Conservation (phyloP, 2,329 filamentous ascomycete genomes). For the Alternaria sp. region DNA sequence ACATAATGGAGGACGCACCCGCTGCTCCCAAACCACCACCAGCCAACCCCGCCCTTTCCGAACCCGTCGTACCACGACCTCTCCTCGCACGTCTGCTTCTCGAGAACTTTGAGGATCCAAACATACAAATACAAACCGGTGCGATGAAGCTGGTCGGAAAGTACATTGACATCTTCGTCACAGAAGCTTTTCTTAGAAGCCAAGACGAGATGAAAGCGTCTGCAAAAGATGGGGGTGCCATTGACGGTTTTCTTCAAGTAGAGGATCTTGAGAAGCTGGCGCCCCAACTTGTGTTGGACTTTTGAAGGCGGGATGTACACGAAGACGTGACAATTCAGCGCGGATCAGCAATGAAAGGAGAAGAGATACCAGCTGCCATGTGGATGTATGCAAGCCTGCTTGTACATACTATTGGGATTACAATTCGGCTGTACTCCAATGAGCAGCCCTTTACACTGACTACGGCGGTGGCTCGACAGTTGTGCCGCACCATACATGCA, state of each 20-base stretch:
- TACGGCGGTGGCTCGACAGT: neutral
- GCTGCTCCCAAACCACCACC: slow-evolving; percentile 21
- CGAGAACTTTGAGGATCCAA: slow-evolving; percentile 72
- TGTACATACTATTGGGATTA: neutral
- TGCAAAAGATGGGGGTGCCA: slow-evolving; percentile 39
- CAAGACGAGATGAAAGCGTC: slow-evolving; percentile 70
- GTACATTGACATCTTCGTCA: slow-evolving; percentile 91
- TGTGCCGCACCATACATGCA: neutral
- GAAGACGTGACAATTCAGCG: neutral
- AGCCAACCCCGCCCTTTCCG: slow-evolving; percentile 23
- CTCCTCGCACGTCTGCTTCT: slow-evolving; percentile 80
- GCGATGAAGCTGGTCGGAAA: slow-evolving; percentile 75
- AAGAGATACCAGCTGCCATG: neutral
- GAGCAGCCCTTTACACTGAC: neutral
- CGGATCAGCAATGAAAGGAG: neutral
- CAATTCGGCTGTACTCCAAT: neutral
- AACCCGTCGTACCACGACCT: slow-evolving; percentile 70
- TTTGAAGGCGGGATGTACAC: slow-evolving; percentile 59
- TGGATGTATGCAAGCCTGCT: neutral
- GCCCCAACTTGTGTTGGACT: slow-evolving; percentile 84
- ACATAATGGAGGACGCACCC: slow-evolving; percentile 40
- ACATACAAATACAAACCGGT: slow-evolving; percentile 47
- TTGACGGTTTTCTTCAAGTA: slow-evolving; percentile 77
- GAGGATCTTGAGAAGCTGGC: slow-evolving; percentile 90
- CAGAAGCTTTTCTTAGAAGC: slow-evolving; percentile 84